These are phyloP conservation scores for Trametes coccinea DNA, from an alignment of 768 basidiomycete species.

Conservation along the genomic window DNA sequence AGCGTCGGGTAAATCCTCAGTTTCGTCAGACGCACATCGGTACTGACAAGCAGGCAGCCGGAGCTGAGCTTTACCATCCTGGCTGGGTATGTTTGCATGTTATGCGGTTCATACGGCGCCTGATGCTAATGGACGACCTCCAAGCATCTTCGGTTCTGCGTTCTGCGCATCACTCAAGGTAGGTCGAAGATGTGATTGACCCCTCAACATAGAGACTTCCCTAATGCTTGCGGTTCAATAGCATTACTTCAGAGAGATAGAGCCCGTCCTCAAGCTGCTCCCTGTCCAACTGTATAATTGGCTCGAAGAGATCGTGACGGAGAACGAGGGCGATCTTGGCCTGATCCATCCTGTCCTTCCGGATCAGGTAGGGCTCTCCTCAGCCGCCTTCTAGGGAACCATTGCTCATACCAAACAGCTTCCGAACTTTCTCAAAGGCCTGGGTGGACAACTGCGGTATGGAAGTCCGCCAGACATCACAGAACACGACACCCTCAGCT, in stretches of 20 bases:
- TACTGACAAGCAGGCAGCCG: constrained; percentile 17
- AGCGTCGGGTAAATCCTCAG: constrained; percentile 18
- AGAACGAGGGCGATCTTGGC: constrained; percentile 28
- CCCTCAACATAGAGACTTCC: neutral
- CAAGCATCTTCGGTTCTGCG: constrained; percentile 31
- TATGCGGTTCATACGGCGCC: too few relatives aligned
- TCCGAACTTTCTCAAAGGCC: constrained; percentile 30
- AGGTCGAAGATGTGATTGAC: neutral
- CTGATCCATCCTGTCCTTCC: constrained; percentile 31
- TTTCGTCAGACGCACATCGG: too few relatives aligned
- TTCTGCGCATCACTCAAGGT: constrained; percentile 32
- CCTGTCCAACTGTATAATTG: constrained; percentile 29
- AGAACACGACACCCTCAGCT: constrained; percentile 25
- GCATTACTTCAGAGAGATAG: constrained; percentile 31
- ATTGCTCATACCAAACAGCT: constrained; percentile 14
- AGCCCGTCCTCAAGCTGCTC: constrained; percentile 25
- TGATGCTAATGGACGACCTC: too few relatives aligned
- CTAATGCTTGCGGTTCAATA: neutral
- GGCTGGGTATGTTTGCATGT: constrained; percentile 22
- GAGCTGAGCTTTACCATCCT: constrained; percentile 29
- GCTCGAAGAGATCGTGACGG: constrained; percentile 28
- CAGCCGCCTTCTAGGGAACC: neutral
- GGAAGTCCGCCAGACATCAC: constrained; percentile 28
- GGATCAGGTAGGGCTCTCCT: constrained; percentile 21
- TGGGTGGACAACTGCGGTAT: constrained; percentile 25